phyloP scores from a whole-genome alignment of 495 filamentous ascomycete genomes.

The Talaromyces nanjingensis region DNA sequence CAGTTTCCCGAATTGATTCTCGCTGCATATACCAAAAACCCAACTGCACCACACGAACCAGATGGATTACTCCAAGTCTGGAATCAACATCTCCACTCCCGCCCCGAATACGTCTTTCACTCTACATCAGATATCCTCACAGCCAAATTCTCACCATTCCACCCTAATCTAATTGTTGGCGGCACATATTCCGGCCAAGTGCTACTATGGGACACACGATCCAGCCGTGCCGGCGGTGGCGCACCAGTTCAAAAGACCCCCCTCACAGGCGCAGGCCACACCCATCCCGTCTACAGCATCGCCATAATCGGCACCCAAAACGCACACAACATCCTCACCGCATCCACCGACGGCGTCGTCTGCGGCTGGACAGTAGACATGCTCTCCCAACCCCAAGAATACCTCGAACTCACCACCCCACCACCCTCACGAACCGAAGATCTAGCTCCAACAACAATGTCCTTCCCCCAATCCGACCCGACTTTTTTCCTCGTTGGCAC shows the following conservation, averaged over 20 bases:
- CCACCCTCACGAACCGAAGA: conserved; percentile 88
- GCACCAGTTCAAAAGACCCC: conserved; percentile 93
- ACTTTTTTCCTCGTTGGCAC: conserved; percentile 97
- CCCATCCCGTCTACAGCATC: conserved; percentile 92
- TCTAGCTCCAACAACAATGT: conserved; percentile 91
- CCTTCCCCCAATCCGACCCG: conserved; percentile 90
- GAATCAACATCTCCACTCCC: conserved; percentile 89
- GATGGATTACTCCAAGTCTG: conserved; percentile 93
- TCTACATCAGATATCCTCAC: conserved; percentile 92
- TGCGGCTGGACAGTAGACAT: conserved; percentile 97
- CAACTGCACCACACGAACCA: conserved; percentile 88
- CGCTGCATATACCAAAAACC: conserved; percentile 94
- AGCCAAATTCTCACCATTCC: conserved; percentile 95
- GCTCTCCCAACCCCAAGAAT: conserved; percentile 91
- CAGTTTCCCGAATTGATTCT: conserved; percentile 86
- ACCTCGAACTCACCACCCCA: conserved; percentile 77
- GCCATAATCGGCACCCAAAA: conserved; percentile 97
- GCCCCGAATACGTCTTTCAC: conserved; percentile 94
- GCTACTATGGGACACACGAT: conserved; percentile 93
- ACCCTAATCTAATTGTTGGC: conserved; percentile 90
- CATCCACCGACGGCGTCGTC: conserved; percentile 92
- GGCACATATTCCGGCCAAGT: conserved; percentile 96
- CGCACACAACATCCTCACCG: conserved; percentile 94
- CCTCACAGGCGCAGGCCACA: conserved; percentile 83
- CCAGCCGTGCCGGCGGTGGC: conserved; percentile 56